Evolutionary conservation across 768 basidiomycete species (phyloP), one percentile per base, ranked within the genome.

Genomic region (Psilocybe azurescens): DNA sequence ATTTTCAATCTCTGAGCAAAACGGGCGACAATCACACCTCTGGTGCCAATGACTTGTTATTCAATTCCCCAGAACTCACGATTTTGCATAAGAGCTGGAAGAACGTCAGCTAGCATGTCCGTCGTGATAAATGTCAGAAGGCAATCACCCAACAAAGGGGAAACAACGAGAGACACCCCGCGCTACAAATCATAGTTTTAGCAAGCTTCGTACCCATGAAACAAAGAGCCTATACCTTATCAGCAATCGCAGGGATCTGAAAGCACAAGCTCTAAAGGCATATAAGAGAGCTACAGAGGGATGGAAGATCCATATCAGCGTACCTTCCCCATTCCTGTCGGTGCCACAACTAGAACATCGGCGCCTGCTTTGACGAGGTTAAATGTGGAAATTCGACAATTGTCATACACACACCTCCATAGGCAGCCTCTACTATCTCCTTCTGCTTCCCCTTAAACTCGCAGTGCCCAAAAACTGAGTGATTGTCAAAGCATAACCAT

Each of bases 311-410:
- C 32, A 32, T 41, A 14, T 44, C 7, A 14, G 14, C n/a, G 14
- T 32, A 89, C 93, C 83, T 95, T 95, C 36, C 93, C 94, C 90
- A 94, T 92, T 3, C 93, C 92, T 9, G 94, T 95, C 0, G 93
- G 92, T 16, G 93, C 93, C 2, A 94, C 81, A 9, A 93, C 90
- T 53, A 94, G 82, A 13, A 94, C 86, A 73, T 94, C 92, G 8
- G 74, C 75, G 3, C 89, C 91, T 91, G 24, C 24, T 24, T 24
- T 24, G 24, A 59, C 5, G 39, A 39, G 4, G 29, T 36, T 49
- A 5, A 61, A 48, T 7, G 20, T 28, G n/a, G 29, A 44, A 51
- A 44, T 20, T 16, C 24, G 11, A 6, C 24, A 2, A 30, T 9
- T 2, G 7, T 20, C 5, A 44, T 10, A 49, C 14, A 5, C 77